A percentile compares a stretch with the other conserved stretches of the same genome.
phyloP scores from a whole-genome alignment of 805 yeast genomes.

The Schizosaccharomyces octosporus region DNA sequence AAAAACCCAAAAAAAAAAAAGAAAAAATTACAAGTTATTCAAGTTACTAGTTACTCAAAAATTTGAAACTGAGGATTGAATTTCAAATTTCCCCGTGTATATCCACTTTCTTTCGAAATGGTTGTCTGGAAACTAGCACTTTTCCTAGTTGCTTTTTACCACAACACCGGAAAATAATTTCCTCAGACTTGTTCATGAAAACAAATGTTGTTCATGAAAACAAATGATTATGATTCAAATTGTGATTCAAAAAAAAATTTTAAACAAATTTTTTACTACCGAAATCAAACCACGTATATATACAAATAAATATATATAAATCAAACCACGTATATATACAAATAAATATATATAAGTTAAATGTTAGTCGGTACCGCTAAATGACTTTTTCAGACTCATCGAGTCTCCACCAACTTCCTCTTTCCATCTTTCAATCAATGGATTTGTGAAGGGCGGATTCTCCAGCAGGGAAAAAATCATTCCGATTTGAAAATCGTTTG shows the following conservation, averaged over 20 bases:
- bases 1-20: too few relatives aligned
- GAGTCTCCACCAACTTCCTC: neutral
- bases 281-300: neutral
- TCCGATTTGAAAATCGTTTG: neutral
- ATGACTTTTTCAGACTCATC: neutral
- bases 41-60: too few relatives aligned
- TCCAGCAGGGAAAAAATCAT: neutral
- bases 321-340: neutral
- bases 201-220: neutral
- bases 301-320: neutral
- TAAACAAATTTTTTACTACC: slow-evolving; percentile 10
- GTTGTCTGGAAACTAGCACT: too few relatives aligned
- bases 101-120: neutral
- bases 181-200: neutral
- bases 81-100: neutral
- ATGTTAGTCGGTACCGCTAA: neutral
- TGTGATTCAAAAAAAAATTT: neutral
- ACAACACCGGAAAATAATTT: slow-evolving; percentile 5
- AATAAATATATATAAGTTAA: neutral
- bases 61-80: too few relatives aligned
- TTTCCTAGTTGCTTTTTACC: neutral
- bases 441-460: neutral
- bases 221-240: neutral
- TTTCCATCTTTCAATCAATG: neutral
- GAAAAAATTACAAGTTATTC: too few relatives aligned